A percentile compares a stretch with the other conserved stretches of the same genome.
phyloP scores from a whole-genome alignment of 179 eudicot species.

The Vitellaria paradoxa region DNA sequence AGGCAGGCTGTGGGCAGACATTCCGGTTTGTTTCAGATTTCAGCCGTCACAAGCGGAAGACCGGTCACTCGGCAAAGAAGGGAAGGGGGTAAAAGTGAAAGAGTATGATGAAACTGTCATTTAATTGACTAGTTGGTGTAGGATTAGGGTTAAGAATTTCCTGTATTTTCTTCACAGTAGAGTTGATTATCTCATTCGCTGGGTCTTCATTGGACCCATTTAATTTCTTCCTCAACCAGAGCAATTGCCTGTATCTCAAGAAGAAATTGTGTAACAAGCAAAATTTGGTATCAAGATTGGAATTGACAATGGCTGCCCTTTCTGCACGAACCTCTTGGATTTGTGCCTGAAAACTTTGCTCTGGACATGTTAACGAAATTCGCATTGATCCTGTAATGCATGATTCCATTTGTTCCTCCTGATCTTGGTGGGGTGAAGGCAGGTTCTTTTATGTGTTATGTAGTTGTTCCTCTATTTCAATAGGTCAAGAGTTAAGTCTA shows the following conservation, averaged over 20 bases:
- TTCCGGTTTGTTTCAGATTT: conserved; percentile 96
- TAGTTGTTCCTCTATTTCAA: too few species aligned
- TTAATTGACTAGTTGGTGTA: conserved; percentile 22
- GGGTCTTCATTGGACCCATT: conserved; percentile 20
- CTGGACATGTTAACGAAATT: too few species aligned
- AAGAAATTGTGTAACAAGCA: conserved; percentile 10
- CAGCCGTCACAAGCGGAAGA: conserved; percentile 98
- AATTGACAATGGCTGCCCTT: not conserved
- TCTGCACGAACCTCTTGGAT: not conserved
- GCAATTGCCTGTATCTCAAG: conserved; percentile 8
- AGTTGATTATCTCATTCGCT: conserved; percentile 21
- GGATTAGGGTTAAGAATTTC: conserved; percentile 6
- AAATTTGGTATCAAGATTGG: conserved; percentile 9
- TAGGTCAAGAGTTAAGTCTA: too few species aligned
- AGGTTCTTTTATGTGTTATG: too few species aligned
- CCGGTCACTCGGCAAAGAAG: conserved; percentile 84
- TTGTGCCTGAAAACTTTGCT: not conserved
- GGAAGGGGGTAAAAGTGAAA: conserved; percentile 21
- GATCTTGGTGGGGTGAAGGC: too few species aligned
- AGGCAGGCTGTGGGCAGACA: conserved; percentile 88
- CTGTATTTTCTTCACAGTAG: conserved; percentile 11
- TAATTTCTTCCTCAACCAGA: conserved; percentile 9
- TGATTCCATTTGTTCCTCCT: too few species aligned
- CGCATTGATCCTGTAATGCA: too few species aligned
- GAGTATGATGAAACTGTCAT: conserved; percentile 20